A percentile compares a stretch with the other conserved stretches of the same genome.
Evolutionary conservation across 768 basidiomycete genomes (phyloP).

Genomic region (Exidia glandulosa): DNA sequence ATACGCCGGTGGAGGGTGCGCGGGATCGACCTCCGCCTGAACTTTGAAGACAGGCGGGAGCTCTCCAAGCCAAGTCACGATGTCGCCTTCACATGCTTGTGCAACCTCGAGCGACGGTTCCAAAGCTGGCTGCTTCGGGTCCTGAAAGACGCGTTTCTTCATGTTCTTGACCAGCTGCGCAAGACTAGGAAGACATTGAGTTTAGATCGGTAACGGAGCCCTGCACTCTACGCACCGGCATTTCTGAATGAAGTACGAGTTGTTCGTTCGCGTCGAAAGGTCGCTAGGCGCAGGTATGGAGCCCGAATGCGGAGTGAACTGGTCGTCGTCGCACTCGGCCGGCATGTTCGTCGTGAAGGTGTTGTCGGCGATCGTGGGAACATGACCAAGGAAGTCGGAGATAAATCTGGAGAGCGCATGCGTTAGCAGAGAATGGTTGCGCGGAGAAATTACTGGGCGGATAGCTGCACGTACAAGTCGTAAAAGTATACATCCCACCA

Average conservation of each 20-base stretch:
- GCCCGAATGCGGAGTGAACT: constrained; percentile 36
- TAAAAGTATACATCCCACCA: background rate
- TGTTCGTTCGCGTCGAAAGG: constrained; percentile 19
- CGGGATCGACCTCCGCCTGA: constrained; percentile 22
- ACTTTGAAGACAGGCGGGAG: constrained; percentile 43
- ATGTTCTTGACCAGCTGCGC: constrained; percentile 53
- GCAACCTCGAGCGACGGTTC: constrained; percentile 52
- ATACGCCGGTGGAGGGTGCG: constrained; percentile 15
- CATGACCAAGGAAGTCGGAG: constrained; percentile 54
- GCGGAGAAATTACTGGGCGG: background rate
- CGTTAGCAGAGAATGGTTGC: background rate
- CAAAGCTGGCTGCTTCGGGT: background rate
- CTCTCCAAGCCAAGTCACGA: constrained; percentile 40
- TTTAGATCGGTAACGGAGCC: no score
- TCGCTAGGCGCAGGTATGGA: constrained; percentile 28
- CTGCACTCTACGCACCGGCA: constrained; percentile 57
- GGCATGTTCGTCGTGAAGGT: constrained; percentile 49
- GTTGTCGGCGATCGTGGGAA: constrained; percentile 45
- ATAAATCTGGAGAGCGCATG: constrained; percentile 42
- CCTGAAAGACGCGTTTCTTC: constrained; percentile 29
- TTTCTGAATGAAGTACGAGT: constrained; percentile 43
- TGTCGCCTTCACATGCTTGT: constrained; percentile 41
- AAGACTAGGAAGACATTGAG: constrained; percentile 28
- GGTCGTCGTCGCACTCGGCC: constrained; percentile 43
- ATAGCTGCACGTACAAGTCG: background rate